phyloP scores from a whole-genome alignment of 2,329 filamentous ascomycete species.

The Arthrobotrys sinensis region DNA sequence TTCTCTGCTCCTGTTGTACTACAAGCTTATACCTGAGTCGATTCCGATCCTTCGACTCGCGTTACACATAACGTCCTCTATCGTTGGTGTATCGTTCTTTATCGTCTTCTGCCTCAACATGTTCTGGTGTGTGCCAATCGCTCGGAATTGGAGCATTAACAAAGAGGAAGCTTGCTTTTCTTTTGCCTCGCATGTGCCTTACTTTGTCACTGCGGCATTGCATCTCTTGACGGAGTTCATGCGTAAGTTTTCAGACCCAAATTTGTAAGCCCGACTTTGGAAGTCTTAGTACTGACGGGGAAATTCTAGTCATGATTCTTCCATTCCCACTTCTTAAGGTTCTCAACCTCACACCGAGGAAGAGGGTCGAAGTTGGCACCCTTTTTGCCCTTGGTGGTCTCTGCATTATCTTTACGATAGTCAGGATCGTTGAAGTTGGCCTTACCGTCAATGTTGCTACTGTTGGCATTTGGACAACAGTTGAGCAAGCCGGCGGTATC shows the following conservation, averaged over 20 bases:
- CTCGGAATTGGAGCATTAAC: slow-evolving; percentile 54
- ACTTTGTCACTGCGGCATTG: slow-evolving; percentile 52
- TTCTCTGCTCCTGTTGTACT: slow-evolving; percentile 57
- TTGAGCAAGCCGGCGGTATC: slow-evolving; percentile 56
- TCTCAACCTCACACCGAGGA: slow-evolving; percentile 55
- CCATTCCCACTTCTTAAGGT: slow-evolving; percentile 58
- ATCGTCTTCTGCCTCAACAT: slow-evolving; percentile 53
- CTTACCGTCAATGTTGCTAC: slow-evolving; percentile 39
- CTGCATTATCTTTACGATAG: slow-evolving; percentile 55
- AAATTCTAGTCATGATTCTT: slow-evolving; percentile 36
- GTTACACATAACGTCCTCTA: slow-evolving; percentile 49
- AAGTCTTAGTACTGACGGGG: background rate
- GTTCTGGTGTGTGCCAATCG: slow-evolving; percentile 57
- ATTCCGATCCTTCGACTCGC: slow-evolving; percentile 56
- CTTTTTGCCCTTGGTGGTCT: slow-evolving; percentile 57
- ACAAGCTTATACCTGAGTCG: slow-evolving; percentile 59
- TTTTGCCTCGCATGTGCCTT: slow-evolving; percentile 35
- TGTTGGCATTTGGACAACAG: slow-evolving; percentile 45
- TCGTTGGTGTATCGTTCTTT: slow-evolving; percentile 47
- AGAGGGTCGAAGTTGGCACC: slow-evolving; percentile 52
- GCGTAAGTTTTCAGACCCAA: slow-evolving; percentile 37
- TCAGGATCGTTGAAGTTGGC: slow-evolving; percentile 46
- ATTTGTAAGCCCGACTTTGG: background rate
- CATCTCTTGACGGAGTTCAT: slow-evolving; percentile 55
- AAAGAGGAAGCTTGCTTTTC: slow-evolving; percentile 50